Conservation (phyloP, 2,329 filamentous ascomycete species). For the Cladobotryum protrusum region DNA sequence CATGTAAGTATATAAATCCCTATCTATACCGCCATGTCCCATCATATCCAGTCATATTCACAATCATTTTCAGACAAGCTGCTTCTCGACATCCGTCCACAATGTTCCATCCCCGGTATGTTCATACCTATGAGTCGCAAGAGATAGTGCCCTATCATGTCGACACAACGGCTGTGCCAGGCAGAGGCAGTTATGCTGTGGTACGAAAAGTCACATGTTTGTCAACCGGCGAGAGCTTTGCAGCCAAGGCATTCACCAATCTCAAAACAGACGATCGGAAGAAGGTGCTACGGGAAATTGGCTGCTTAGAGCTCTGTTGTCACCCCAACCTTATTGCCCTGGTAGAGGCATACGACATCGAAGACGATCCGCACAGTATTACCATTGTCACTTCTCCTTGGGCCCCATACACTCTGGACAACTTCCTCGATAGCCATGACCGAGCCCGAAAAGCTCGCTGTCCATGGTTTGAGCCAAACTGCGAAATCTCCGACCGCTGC, state of each 20-base stretch:
- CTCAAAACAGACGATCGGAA: background rate
- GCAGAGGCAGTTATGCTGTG: background rate
- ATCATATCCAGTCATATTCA: background rate
- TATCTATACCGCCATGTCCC: background rate
- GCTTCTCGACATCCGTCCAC: no score
- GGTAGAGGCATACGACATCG: slow-evolving; percentile 1
- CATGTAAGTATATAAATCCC: no score
- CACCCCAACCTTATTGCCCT: background rate
- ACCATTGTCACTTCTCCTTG: slow-evolving; percentile 2
- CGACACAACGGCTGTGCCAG: background rate
- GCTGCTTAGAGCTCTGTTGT: background rate
- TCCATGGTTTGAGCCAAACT: background rate
- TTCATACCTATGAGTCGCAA: background rate
- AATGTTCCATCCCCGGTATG: background rate
- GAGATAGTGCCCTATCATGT: background rate
- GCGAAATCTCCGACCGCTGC: background rate
- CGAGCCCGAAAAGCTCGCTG: background rate
- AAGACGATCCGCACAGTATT: background rate
- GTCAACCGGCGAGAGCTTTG: background rate
- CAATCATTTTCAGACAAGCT: no score
- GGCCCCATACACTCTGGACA: slow-evolving; percentile 1
- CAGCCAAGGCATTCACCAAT: background rate
- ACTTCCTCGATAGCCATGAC: background rate
- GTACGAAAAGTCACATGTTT: background rate
- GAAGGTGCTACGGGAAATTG: slow-evolving; percentile 4